These are phyloP conservation scores for Ceratocystis smalleyi DNA, from an alignment of 2,329 filamentous ascomycete genomes.

Conservation along the genomic window DNA sequence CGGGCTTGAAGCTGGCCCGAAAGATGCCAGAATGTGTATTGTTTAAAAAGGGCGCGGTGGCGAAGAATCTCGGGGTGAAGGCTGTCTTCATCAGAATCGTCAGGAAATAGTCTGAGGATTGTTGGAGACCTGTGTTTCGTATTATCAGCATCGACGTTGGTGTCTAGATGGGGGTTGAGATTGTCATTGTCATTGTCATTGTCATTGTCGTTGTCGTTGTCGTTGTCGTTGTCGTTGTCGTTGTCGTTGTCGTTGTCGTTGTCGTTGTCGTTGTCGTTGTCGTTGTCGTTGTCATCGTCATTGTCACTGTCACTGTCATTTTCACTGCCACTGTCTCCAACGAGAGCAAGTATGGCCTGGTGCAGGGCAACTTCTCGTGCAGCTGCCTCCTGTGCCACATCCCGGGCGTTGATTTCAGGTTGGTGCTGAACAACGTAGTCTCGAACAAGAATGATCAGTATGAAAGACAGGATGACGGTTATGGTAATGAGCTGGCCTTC, in stretches of 20 bases:
- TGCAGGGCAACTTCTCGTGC: background rate
- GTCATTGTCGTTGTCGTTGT: background rate
- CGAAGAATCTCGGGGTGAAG: background rate
- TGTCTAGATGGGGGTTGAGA: background rate
- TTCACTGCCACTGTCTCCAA: too few relatives aligned
- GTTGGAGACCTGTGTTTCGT: background rate
- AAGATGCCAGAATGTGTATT: background rate
- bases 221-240: too few relatives aligned
- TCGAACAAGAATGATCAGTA: conserved; percentile 87
- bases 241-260: background rate
- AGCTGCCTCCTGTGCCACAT: conserved; percentile 31
- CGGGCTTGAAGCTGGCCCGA: background rate
- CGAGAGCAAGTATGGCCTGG: background rate
- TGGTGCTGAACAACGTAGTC: conserved; percentile 99
- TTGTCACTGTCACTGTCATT: too few relatives aligned
- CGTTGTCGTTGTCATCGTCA: background rate
- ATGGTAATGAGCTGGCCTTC: conserved; percentile 92
- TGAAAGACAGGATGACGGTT: conserved; percentile 81
- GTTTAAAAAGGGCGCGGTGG: background rate
- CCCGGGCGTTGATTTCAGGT: conserved; percentile 69
- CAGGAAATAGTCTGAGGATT: background rate
- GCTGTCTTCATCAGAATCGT: background rate
- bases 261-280: background rate
- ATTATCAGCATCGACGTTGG: background rate
- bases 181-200: background rate